Evolutionary conservation across 2,329 filamentous ascomycete species (phyloP), one percentile per base, ranked within the genome.

Genomic region (Pestalotiopsis sp.): DNA sequence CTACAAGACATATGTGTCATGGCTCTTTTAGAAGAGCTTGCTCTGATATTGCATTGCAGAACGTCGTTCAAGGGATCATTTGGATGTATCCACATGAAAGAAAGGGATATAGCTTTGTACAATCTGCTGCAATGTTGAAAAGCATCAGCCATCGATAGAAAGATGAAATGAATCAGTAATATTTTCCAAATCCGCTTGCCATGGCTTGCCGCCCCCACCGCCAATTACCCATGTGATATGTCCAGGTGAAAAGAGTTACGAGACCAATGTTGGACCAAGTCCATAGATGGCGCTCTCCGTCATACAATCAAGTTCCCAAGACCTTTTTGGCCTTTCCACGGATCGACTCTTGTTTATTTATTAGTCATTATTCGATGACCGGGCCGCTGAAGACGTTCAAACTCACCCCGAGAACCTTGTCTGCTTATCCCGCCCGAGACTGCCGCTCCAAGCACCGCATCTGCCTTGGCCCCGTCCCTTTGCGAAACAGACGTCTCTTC

Each of bases 1-100:
- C 77, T 91, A 91, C 76, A 80, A 80, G 66, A 85, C 74, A 2
- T 91, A 88, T 74, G 76, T 91, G 23, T 79, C 87, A 5, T 91
- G 89, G 89, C 77, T 91, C 72, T 89, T 91, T 75, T 91, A 85
- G 76, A 78, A 20, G 14, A 20, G 45, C 45, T 52, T 6, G 20
- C 17, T 52, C 13, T 17, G 5, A 1, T 45, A 17, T 6, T 14
- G 41, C 41, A 45, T 45, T 20, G 45, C 45, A 36, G 17, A 52
- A n/a, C 4, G 20, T 20, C 14, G 20, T 3, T 9, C 45, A 39
- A 36, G 11, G 9, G 20, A 17, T 4, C 58, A 62, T 36, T 36
- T 62, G 36, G n/a, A 39, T 17, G 59, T 6, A 36, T 39, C 27
- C 27, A 39, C 17, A 41, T 62, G 31, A 20, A 20, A 31, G 9